Evolutionary conservation across 179 eudicot species (phyloP), one percentile per base, ranked within the genome.

Genomic region (Silene noctiflora): DNA sequence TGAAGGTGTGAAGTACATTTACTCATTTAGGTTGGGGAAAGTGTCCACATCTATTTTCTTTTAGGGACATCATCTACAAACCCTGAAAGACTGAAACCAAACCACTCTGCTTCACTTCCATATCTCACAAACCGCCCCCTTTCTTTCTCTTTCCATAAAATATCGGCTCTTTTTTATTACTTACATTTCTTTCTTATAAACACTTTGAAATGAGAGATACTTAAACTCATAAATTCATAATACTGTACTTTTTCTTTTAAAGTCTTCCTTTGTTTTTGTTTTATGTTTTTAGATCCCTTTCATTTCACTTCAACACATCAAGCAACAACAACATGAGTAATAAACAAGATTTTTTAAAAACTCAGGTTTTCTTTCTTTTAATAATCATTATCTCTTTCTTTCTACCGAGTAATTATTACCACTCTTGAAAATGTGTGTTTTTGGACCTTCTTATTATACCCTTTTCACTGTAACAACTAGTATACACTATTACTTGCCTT

Each of bases 261-360:
- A 68, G 29, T 14, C 39, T 63, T n/a, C 1, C 29, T 25, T 72
- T 69, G 64, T 79, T 73, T 69, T 73, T 63, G n/a, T 12, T n/a
- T 67, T 55, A 46, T 66, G 39, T 71, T n/a, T 62, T 66, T 24
- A 24, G 33, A 81, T 70, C 76, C 77, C 77, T 76, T 17, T 77
- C 65, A 11, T 12, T 67, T 77, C 71, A 9, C 21, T 66, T 25
- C 5, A 19, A 44, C 22, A 24, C 3, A 19, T 3, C 55, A 6
- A 20, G 19, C 76, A 83, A 44, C 42, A 29, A 29, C 33, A 29
- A 29, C 39, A 91, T 89, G 96, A 89, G 69, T 33, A 33, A 33
- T 67, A 91, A 91, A 79, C 93, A 86, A 73, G 91, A 89, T 51
- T 53, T 86, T 68, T 58, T 86, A 75, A 91, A 85, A 77, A 66